Evolutionary conservation across 495 filamentous ascomycete genomes (phyloP), one percentile per base, ranked within the genome.

Genomic region (Penicillium fimorum): DNA sequence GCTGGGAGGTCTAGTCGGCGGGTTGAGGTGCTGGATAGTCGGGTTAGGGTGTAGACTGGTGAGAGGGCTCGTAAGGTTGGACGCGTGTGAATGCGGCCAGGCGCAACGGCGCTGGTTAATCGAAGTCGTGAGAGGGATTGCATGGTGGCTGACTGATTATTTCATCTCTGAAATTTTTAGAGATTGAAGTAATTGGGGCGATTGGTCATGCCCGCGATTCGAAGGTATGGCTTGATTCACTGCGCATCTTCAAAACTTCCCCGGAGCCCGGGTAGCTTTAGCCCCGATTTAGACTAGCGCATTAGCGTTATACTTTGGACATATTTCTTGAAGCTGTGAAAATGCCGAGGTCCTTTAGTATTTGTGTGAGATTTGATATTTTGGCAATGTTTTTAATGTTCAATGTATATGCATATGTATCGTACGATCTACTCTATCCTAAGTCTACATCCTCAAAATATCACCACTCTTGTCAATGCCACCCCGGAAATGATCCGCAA

Each of bases 401-500:
- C 25, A 35, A 35, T n/a, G 33, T 27, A 18, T 29, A 35, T n/a
- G 7, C 22, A 47, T 22, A 13, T 50, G n/a, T 59, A 56, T 50
- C 50, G 20, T 59, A 48, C 46, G 48, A 13, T 51, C 7, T 38
- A 38, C 3, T 41, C 4, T 42, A 12, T 24, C 13, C 32, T 13
- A 30, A 18, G 9, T 27, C 62, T 68, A 77, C 25, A 78, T 51
- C 24, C 75, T 66, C 52, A 77, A 53, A 47, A 78, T 74, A 42
- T 70, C 63, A 2, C 72, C 72, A 52, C 67, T 62, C 13, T 56
- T 55, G 41, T 70, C 70, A 66, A 79, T 73, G 0, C 73, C 76
- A 38, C 76, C 76, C 8, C 76, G 72, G 55, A 93, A 93, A 62
- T 92, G 74, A 62, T 96, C 90, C 9, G 74, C 73, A 29, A 97